Percentiles rank a stretch among this genome's conserved stretches.
phyloP scores from a whole-genome alignment of 192 early-diverging fungal species.

The Phycomyces blakesleeanus region DNA sequence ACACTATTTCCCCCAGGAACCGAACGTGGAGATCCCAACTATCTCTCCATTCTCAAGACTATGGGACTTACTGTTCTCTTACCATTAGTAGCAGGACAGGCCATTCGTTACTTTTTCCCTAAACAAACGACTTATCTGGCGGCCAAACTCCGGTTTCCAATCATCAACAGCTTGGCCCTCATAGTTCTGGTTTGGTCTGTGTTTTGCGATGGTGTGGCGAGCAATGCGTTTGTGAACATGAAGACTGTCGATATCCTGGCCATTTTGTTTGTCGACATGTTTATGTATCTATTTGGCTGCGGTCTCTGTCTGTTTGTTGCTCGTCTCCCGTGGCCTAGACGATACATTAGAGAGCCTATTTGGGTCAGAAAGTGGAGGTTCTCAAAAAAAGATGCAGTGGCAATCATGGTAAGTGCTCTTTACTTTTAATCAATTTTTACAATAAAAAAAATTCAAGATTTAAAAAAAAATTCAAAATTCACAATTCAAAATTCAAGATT shows the following conservation, averaged over 20 bases:
- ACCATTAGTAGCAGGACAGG: slow-evolving; percentile 57
- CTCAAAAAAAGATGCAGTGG: slow-evolving; percentile 49
- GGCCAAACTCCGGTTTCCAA: slow-evolving; percentile 44
- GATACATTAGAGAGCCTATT: slow-evolving; percentile 14
- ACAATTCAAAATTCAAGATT: too few species aligned
- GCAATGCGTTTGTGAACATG: slow-evolving; percentile 42
- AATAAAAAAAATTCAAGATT: too few species aligned
- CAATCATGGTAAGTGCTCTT: slow-evolving; percentile 40
- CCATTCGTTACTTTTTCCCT: slow-evolving; percentile 41
- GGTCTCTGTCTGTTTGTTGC: slow-evolving; percentile 39
- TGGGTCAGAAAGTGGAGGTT: slow-evolving; percentile 26
- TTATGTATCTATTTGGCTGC: slow-evolving; percentile 45
- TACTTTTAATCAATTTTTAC: too few species aligned
- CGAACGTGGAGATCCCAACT: slow-evolving; percentile 37
- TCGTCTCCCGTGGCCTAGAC: slow-evolving; percentile 31
- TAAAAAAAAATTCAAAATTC: too few species aligned
- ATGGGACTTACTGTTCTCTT: slow-evolving; percentile 55
- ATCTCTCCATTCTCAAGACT: slow-evolving; percentile 42
- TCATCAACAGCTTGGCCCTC: slow-evolving; percentile 51
- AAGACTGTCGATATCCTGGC: slow-evolving; percentile 46
- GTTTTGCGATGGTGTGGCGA: slow-evolving; percentile 69
- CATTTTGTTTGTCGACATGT: slow-evolving; percentile 45
- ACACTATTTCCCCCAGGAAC: slow-evolving; percentile 23
- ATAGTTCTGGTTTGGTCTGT: slow-evolving; percentile 63
- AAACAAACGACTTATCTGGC: slow-evolving; percentile 37